These are phyloP conservation scores for Talaromyces sp. DNA, from an alignment of 2,329 filamentous ascomycete species.

Conservation along the genomic window DNA sequence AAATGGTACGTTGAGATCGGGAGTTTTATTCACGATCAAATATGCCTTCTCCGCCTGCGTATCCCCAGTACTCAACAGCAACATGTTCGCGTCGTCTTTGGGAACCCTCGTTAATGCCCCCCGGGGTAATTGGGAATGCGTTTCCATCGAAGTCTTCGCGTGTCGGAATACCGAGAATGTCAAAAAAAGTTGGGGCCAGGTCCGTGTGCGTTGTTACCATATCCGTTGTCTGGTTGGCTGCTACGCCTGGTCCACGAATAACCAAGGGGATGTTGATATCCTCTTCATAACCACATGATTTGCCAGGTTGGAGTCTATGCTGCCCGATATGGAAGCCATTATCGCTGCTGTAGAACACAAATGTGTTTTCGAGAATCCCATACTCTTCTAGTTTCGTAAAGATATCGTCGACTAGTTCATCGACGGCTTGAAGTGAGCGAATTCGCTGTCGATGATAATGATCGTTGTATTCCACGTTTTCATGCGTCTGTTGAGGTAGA, in stretches of 20 bases:
- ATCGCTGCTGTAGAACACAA: constrained; percentile 55
- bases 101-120: constrained; percentile 24
- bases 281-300: constrained; percentile 52
- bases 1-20: not conserved
- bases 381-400: constrained; percentile 35
- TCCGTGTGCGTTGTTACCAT: constrained; percentile 58
- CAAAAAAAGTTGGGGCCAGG: constrained; percentile 56
- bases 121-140: constrained; percentile 40
- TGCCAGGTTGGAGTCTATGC: constrained; percentile 53
- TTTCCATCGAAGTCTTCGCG: constrained; percentile 52
- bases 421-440: constrained; percentile 47
- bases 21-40: constrained; percentile 18
- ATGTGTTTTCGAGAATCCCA: constrained; percentile 46
- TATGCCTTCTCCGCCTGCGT: constrained; percentile 19
- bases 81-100: constrained; percentile 43
- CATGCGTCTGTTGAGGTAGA: constrained; percentile 39
- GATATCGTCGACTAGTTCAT: constrained; percentile 47
- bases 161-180: constrained; percentile 26
- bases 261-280: constrained; percentile 56
- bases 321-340: constrained; percentile 58
- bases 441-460: constrained; percentile 46
- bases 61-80: constrained; percentile 55
- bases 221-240: constrained; percentile 35
- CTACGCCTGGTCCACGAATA: constrained; percentile 53
- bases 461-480: constrained; percentile 47